These are phyloP conservation scores for Myriosclerotinia scirpicola DNA, from an alignment of 2,329 filamentous ascomycete species.

Conservation along the genomic window DNA sequence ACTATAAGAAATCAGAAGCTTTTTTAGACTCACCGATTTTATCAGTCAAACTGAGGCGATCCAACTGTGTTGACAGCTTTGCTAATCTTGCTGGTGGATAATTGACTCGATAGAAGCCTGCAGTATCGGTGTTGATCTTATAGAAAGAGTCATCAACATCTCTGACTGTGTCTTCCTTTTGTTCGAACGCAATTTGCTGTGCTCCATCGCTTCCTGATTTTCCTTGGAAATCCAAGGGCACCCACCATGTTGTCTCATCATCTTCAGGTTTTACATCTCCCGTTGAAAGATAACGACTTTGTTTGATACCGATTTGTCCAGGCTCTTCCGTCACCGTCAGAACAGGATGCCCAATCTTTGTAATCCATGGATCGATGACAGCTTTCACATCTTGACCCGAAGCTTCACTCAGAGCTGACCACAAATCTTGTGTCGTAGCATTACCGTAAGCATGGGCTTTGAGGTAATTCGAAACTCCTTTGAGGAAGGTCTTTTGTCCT, in stretches of 20 bases:
- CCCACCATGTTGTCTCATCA: slow-evolving; percentile 92
- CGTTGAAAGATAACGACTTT: slow-evolving; percentile 86
- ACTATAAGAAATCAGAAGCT: not conserved
- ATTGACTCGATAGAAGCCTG: slow-evolving; percentile 89
- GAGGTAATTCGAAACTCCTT: slow-evolving; percentile 86
- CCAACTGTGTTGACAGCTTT: slow-evolving; percentile 75
- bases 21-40: slow-evolving; percentile 66
- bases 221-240: slow-evolving; percentile 82
- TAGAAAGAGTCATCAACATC: slow-evolving; percentile 81
- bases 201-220: slow-evolving; percentile 64
- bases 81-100: slow-evolving; percentile 53
- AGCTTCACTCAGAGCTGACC: slow-evolving; percentile 82
- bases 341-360: slow-evolving; percentile 91
- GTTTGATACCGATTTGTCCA: slow-evolving; percentile 77
- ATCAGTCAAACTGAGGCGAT: slow-evolving; percentile 77
- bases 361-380: slow-evolving; percentile 94
- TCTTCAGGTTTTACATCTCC: slow-evolving; percentile 91
- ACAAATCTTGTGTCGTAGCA: slow-evolving; percentile 87
- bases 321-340: slow-evolving; percentile 82
- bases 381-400: slow-evolving; percentile 82
- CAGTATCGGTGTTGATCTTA: slow-evolving; percentile 72
- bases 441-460: slow-evolving; percentile 86
- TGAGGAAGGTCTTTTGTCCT: slow-evolving; percentile 82
- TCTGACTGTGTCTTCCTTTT: slow-evolving; percentile 73
- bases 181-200: slow-evolving; percentile 66